Evolutionary conservation across 352 stramenopile species (phyloP).

Genomic region (Pythium chondricola): DNA sequence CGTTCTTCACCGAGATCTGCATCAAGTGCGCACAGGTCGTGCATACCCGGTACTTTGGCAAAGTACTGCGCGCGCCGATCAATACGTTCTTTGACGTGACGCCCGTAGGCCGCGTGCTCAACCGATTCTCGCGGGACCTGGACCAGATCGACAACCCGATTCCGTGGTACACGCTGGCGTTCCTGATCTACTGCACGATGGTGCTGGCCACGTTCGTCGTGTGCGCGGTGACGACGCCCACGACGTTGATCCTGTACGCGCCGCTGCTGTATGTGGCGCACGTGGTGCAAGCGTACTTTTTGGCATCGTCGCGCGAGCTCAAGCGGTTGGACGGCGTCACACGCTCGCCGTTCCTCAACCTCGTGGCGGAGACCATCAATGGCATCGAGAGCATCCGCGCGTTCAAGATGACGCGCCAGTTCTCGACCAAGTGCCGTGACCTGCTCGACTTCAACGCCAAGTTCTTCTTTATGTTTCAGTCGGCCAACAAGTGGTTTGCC

Average conservation of each 20-base stretch:
- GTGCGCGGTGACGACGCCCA: conserved; percentile 37
- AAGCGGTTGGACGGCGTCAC: conserved; percentile 90
- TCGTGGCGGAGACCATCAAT: conserved; percentile 87
- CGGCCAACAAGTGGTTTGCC: conserved; percentile 27
- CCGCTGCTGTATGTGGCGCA: conserved; percentile 30
- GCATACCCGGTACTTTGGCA: neutral
- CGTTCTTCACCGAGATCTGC: conserved; percentile 11
- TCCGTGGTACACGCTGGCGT: conserved; percentile 9
- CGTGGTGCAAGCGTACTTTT: conserved; percentile 69
- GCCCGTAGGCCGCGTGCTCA: conserved; percentile 1
- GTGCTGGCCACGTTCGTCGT: conserved; percentile 18
- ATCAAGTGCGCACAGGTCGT: neutral
- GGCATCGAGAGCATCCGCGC: conserved; percentile 89
- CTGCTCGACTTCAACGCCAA: conserved; percentile 31
- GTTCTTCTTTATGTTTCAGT: conserved; percentile 29
- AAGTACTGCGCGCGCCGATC: conserved; percentile 14
- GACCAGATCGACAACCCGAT: conserved; percentile 19
- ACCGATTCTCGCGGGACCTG: conserved; percentile 9
- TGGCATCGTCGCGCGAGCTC: conserved; percentile 68
- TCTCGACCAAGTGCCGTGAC: conserved; percentile 13
- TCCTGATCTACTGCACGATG: neutral
- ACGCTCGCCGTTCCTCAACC: conserved; percentile 83
- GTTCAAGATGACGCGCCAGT: conserved; percentile 22
- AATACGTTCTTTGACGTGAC: conserved; percentile 20
- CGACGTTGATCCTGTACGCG: conserved; percentile 47